Conservation (phyloP, 2,329 filamentous ascomycete species). For the Lojkania enalia region DNA sequence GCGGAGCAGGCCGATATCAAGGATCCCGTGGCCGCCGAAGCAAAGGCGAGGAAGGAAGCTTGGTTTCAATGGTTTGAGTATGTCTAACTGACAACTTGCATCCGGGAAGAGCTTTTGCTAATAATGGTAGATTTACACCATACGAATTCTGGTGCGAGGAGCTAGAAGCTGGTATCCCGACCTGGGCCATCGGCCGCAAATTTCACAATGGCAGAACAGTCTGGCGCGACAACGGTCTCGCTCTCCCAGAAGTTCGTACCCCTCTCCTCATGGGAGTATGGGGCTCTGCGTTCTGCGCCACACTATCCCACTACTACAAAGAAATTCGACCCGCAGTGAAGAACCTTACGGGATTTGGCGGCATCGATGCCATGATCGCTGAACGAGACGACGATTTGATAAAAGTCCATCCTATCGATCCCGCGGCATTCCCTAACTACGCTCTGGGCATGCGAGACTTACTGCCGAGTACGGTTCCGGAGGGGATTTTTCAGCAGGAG, state of each 20-base stretch:
- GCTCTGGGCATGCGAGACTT: constrained; percentile 76
- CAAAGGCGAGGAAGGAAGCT: constrained; percentile 62
- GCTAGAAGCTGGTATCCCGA: constrained; percentile 86
- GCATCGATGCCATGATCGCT: constrained; percentile 80
- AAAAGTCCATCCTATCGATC: constrained; percentile 93
- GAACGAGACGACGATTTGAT: constrained; percentile 81
- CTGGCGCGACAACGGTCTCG: constrained; percentile 64
- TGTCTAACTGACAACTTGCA: constrained; percentile 8
- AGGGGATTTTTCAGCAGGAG: constrained; percentile 69
- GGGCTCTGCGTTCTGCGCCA: constrained; percentile 95
- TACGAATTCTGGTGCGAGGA: constrained; percentile 97
- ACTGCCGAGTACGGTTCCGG: constrained; percentile 76
- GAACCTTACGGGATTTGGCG: constrained; percentile 72
- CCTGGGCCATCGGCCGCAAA: constrained; percentile 84
- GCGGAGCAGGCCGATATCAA: constrained; percentile 50
- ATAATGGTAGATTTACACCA: constrained; percentile 60
- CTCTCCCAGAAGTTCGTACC: constrained; percentile 81
- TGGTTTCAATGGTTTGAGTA: constrained; percentile 99
- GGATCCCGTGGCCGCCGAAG: constrained; percentile 44
- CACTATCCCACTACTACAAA: constrained; percentile 92
- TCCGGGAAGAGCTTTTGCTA: constrained; percentile 2
- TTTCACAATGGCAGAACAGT: constrained; percentile 74
- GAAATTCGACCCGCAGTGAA: constrained; percentile 84
- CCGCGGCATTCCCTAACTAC: constrained; percentile 88
- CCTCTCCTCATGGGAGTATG: constrained; percentile 92